These are phyloP conservation scores for Quercus lobata DNA, from an alignment of 331 rosid genomes.

Conservation along the genomic window DNA sequence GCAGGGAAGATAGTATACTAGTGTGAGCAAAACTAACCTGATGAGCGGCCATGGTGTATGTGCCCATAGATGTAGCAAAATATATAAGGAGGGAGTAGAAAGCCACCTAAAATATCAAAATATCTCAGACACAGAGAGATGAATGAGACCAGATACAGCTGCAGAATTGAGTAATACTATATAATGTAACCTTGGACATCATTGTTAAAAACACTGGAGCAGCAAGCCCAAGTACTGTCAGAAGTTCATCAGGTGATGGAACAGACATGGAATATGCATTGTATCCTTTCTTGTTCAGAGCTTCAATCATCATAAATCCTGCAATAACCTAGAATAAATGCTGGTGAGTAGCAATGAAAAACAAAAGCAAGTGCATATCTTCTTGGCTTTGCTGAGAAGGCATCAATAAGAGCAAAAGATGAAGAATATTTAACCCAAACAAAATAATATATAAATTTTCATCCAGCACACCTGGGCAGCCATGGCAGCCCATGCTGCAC, in stretches of 20 bases:
- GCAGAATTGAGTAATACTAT: slow-evolving; percentile 2
- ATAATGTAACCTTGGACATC: slow-evolving; percentile 74
- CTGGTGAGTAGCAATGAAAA: background rate
- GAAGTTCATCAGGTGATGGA: slow-evolving; percentile 53
- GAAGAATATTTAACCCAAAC: background rate
- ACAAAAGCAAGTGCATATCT: background rate
- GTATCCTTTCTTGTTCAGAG: slow-evolving; percentile 65
- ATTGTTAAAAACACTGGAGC: slow-evolving; percentile 66
- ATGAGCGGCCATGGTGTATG: slow-evolving; percentile 88
- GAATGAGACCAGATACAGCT: slow-evolving; percentile 13
- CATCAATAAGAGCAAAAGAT: background rate
- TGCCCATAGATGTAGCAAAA: slow-evolving; percentile 87
- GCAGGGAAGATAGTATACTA: slow-evolving; percentile 13
- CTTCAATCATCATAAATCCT: slow-evolving; percentile 60
- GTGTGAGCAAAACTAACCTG: slow-evolving; percentile 50
- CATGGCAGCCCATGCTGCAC: slow-evolving; percentile 97
- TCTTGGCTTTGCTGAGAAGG: background rate
- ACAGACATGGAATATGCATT: slow-evolving; percentile 45
- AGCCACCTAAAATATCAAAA: slow-evolving; percentile 56
- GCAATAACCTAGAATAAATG: slow-evolving; percentile 53
- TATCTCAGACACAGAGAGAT: slow-evolving; percentile 7
- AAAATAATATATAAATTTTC: background rate
- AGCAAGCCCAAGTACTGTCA: slow-evolving; percentile 47
- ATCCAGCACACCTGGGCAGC: slow-evolving; percentile 58
- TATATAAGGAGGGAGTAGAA: slow-evolving; percentile 72